A percentile compares a stretch with the other conserved stretches of the same genome.
Evolutionary conservation across 2,329 filamentous ascomycete genomes (phyloP).

Genomic region (Fusarium sp.): DNA sequence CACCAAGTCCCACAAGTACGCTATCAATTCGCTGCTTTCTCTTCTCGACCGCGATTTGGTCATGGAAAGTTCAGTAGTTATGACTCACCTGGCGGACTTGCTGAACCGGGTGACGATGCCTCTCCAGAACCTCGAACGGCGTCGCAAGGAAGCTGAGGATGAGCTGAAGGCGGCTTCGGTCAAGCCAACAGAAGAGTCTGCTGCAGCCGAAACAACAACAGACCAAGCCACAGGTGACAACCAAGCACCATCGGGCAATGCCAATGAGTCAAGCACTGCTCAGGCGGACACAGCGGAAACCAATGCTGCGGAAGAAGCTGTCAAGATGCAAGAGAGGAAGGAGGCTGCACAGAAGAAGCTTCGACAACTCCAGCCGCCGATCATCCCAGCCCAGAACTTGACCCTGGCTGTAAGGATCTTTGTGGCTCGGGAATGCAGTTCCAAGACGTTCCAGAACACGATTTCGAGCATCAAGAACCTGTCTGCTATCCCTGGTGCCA

Average conservation of each 20-base stretch:
- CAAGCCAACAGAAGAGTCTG: conserved; percentile 53
- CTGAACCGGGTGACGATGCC: conserved; percentile 91
- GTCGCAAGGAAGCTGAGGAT: conserved; percentile 80
- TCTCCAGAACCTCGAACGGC: conserved; percentile 83
- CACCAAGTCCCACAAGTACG: conserved; percentile 84
- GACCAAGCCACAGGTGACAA: conserved; percentile 45
- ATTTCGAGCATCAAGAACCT: conserved; percentile 99
- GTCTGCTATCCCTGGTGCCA: conserved; percentile 90
- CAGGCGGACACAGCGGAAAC: conserved; percentile 46
- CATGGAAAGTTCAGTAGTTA: conserved; percentile 96
- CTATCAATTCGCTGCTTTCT: conserved; percentile 89
- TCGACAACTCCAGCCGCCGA: conserved; percentile 78
- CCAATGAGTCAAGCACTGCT: conserved; percentile 37
- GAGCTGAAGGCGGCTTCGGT: conserved; percentile 56
- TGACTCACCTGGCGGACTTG: conserved; percentile 91
- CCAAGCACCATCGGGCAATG: conserved; percentile 45
- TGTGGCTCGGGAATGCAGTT: conserved; percentile 94
- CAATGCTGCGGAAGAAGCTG: conserved; percentile 38
- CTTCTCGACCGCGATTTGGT: conserved; percentile 94
- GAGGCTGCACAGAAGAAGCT: conserved; percentile 61
- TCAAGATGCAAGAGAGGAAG: conserved; percentile 53
- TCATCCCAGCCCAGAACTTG: conserved; percentile 89
- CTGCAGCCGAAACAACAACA: conserved; percentile 34
- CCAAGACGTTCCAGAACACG: conserved; percentile 97
- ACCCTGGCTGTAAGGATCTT: conserved; percentile 97